phyloP scores from a whole-genome alignment of 2,329 filamentous ascomycete genomes.

The Alternaria ethzedia region DNA sequence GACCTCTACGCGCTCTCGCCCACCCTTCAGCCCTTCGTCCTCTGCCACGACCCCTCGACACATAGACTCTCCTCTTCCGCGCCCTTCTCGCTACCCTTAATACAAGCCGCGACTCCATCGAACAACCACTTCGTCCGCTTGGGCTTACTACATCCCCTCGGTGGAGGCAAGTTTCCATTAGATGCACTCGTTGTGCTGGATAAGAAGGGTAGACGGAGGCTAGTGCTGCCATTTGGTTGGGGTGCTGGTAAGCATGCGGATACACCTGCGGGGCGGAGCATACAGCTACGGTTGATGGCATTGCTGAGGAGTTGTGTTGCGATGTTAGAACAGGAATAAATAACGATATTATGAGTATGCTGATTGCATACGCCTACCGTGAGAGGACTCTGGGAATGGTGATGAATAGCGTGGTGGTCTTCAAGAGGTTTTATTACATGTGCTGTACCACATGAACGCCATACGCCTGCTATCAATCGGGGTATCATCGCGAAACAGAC shows the following conservation, averaged over 20 bases:
- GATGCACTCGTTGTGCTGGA: constrained; percentile 56
- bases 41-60: constrained; percentile 42
- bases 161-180: constrained; percentile 51
- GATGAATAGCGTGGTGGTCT: too few relatives aligned
- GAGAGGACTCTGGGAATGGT: too few relatives aligned
- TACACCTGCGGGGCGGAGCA: constrained; percentile 38
- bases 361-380: too few relatives aligned
- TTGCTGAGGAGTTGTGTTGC: constrained; percentile 37
- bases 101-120: constrained; percentile 40
- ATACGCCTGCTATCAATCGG: too few relatives aligned
- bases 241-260: constrained; percentile 48
- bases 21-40: constrained; percentile 41
- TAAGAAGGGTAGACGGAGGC: constrained; percentile 41
- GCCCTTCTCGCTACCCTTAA: constrained; percentile 37
- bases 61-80: constrained; percentile 34
- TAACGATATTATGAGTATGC: too few relatives aligned
- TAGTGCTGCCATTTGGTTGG: constrained; percentile 55
- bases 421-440: too few relatives aligned
- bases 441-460: too few relatives aligned
- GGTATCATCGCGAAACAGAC: too few relatives aligned
- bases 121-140: constrained; percentile 49
- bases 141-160: constrained; percentile 54
- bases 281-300: constrained; percentile 37
- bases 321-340: constrained; percentile 26
- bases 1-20: constrained; percentile 42